Evolutionary conservation across 371 early-diverging fungal genomes (phyloP).

Genomic region (Encephalitozoon cuniculi): DNA sequence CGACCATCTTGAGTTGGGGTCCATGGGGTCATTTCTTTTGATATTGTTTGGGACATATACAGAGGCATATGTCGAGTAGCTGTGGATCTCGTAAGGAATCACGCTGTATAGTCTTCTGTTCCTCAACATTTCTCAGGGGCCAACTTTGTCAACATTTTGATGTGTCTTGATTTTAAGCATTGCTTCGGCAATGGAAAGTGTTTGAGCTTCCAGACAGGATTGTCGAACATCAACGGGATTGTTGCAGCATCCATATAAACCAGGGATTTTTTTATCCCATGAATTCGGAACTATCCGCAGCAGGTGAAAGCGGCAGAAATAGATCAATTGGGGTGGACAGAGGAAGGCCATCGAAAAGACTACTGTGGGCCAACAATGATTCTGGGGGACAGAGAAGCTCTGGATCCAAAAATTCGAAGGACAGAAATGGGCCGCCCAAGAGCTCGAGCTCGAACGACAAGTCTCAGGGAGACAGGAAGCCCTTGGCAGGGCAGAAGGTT

Average conservation of each 20-base stretch:
- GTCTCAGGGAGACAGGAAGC: not conserved
- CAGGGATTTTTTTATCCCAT: conserved; percentile 11
- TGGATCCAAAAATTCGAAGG: not conserved
- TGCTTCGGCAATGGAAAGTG: not conserved
- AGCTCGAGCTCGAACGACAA: not conserved
- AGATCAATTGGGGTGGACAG: not conserved
- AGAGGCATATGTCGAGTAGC: conserved; percentile 68
- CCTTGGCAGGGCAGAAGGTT: no score
- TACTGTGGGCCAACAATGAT: not conserved
- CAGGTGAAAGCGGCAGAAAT: not conserved
- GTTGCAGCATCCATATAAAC: not conserved
- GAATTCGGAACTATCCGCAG: not conserved
- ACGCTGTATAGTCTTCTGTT: not conserved
- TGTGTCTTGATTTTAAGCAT: not conserved
- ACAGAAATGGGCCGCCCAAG: not conserved
- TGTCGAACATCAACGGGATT: not conserved
- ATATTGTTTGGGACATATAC: conserved; percentile 70
- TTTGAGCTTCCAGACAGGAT: not conserved
- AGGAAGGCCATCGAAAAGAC: not conserved
- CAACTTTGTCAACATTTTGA: not conserved
- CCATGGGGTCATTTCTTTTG: conserved; percentile 66
- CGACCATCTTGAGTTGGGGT: conserved; percentile 74
- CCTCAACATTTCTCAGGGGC: not conserved
- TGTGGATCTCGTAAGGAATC: conserved; percentile 17
- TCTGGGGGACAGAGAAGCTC: not conserved